phyloP scores from a whole-genome alignment of 169 alveolate species.

The Plasmodium inui region DNA sequence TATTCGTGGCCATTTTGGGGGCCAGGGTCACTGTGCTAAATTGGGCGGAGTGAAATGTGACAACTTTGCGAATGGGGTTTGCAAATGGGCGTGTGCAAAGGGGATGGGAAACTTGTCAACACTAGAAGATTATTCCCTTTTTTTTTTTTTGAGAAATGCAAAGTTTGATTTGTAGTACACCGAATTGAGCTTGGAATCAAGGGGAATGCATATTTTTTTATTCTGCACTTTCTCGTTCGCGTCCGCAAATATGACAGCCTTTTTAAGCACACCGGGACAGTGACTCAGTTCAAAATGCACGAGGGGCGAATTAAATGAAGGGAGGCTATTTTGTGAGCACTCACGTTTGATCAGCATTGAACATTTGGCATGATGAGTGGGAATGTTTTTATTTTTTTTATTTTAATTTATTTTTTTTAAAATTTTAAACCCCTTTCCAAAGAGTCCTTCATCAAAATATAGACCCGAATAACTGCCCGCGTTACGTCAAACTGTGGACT shows the following conservation, averaged over 20 bases:
- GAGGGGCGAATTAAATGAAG: neutral
- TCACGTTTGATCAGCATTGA: neutral
- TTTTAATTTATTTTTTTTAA: neutral
- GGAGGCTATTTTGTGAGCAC: neutral
- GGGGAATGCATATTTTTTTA: neutral
- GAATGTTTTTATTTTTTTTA: neutral
- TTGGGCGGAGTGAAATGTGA: neutral
- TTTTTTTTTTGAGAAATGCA: neutral
- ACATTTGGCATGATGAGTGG: neutral
- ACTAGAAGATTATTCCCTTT: neutral
- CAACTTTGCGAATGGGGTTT: neutral
- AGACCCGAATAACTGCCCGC: neutral
- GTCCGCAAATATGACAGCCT: neutral
- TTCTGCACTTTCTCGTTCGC: neutral
- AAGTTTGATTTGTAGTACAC: neutral
- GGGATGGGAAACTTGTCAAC: neutral
- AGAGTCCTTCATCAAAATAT: neutral
- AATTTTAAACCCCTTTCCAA: neutral
- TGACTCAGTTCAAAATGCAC: neutral
- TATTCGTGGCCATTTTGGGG: neutral
- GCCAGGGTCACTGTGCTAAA: neutral
- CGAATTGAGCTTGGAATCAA: neutral
- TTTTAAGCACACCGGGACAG: neutral
- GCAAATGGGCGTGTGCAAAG: no score
- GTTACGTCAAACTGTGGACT: neutral